Percentiles rank a stretch among this genome's conserved stretches.
phyloP scores from a whole-genome alignment of 1,139 yeast genomes.

The Dujonia santamariae region DNA sequence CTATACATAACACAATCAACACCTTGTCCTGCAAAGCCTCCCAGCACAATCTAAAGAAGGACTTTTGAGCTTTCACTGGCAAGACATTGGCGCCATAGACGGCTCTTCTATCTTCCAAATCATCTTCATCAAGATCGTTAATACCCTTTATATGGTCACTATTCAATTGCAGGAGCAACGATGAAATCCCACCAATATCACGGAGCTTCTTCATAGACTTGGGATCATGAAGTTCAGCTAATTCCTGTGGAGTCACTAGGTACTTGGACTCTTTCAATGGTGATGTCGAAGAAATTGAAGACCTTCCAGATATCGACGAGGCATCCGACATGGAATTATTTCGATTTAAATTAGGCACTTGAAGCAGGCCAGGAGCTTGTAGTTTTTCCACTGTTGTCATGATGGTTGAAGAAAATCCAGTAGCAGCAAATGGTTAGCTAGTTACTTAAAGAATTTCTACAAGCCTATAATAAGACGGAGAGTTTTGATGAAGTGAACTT shows the following conservation, averaged over 20 bases:
- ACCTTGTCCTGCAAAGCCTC: conserved; percentile 93
- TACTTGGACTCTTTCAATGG: conserved; percentile 14
- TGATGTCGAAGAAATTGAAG: conserved; percentile 8
- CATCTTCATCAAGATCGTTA: conserved; percentile 23
- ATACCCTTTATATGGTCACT: conserved; percentile 48
- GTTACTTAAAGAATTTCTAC: no score
- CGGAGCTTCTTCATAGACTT: conserved; percentile 41
- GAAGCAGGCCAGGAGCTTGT: no score
- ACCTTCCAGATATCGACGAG: conserved; percentile 2
- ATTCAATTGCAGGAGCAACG: conserved; percentile 25
- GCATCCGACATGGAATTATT: background rate
- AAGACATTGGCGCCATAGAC: conserved; percentile 66
- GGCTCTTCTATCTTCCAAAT: conserved; percentile 31
- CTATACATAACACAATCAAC: conserved; percentile 74
- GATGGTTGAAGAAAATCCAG: no score
- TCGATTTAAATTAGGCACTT: conserved; percentile 3
- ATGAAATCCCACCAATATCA: conserved; percentile 42
- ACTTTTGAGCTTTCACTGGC: conserved; percentile 67
- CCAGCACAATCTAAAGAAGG: conserved; percentile 65
- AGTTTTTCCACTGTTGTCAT: background rate
- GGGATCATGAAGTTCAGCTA: conserved; percentile 50
- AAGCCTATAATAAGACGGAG: background rate
- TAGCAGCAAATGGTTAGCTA: no score
- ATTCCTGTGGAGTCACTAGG: conserved; percentile 22
- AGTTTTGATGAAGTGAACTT: background rate